A percentile compares a stretch with the other conserved stretches of the same genome.
Evolutionary conservation across 108 stramenopile species (phyloP).

Genomic region (Fragilaria crotonensis): DNA sequence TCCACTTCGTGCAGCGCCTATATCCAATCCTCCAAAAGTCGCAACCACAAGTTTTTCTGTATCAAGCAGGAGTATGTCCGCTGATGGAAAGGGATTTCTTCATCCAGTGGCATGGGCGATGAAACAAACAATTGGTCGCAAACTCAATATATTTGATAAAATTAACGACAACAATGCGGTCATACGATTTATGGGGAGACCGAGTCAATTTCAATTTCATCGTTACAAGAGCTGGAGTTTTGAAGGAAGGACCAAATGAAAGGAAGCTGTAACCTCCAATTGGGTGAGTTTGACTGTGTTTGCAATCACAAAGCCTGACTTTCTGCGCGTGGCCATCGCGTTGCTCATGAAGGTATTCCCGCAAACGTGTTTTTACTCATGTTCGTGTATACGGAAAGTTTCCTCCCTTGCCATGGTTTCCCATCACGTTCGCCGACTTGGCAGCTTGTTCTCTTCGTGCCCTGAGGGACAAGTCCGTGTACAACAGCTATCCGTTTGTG

Average conservation of each 20-base stretch:
- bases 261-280: too few species aligned
- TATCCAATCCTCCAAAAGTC: not conserved
- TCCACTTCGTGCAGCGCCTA: slow-evolving; percentile 3
- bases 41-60: slow-evolving; percentile 6
- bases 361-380: too few species aligned
- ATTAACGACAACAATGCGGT: slow-evolving; percentile 14
- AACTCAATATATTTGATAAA: not conserved
- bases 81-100: not conserved
- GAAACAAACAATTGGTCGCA: slow-evolving; percentile 1
- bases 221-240: slow-evolving; percentile 11
- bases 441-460: not conserved
- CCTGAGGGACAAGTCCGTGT: not conserved
- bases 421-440: not conserved
- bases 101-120: not conserved
- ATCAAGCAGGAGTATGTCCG: slow-evolving; percentile 17
- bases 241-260: slow-evolving; percentile 6
- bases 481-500: slow-evolving; percentile 13
- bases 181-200: slow-evolving; percentile 2
- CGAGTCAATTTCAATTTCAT: slow-evolving; percentile 1
- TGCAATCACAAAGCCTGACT: too few species aligned
- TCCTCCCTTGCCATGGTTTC: slow-evolving; percentile 1
- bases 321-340: too few species aligned
- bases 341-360: too few species aligned
- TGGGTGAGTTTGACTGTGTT: too few species aligned
- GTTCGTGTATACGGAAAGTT: too few species aligned